A percentile compares a stretch with the other conserved stretches of the same genome.
phyloP scores from a whole-genome alignment of 176 grass and related monocot species.

The Oryza officinalis region DNA sequence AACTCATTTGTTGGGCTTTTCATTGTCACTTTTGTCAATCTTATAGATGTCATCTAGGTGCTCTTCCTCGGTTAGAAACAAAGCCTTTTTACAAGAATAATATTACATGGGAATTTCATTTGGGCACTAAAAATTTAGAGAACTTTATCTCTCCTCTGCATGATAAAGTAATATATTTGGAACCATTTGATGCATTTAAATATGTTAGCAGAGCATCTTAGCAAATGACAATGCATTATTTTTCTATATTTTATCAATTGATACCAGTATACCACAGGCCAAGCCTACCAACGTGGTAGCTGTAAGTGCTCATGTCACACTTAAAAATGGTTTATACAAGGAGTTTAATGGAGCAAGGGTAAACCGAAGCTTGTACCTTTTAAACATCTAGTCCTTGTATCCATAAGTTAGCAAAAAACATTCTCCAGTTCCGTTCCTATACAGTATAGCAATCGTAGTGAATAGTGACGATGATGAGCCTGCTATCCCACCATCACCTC shows the following conservation, averaged over 20 bases:
- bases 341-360: constrained; percentile 18
- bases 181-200: constrained; percentile 20
- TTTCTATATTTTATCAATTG: constrained; percentile 12
- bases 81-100: not conserved
- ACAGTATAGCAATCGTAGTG: not conserved
- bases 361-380: not conserved
- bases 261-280: not conserved
- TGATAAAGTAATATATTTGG: constrained; percentile 2
- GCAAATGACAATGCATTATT: not conserved
- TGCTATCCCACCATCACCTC: not conserved
- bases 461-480: not conserved
- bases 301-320: not conserved
- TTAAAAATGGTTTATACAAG: not conserved
- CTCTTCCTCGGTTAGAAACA: not conserved
- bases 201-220: constrained; percentile 2
- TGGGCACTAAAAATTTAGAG: not conserved
- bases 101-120: constrained; percentile 8
- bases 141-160: constrained; percentile 13
- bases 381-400: constrained; percentile 16
- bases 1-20: not conserved
- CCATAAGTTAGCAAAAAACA: constrained; percentile 2
- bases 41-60: not conserved
- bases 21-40: not conserved
- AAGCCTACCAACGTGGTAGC: constrained; percentile 8
- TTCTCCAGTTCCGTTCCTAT: not conserved